Percentiles rank a stretch among this genome's conserved stretches.
Evolutionary conservation across 495 filamentous ascomycete species (phyloP).

Genomic region (Glutinoglossum americanum): DNA sequence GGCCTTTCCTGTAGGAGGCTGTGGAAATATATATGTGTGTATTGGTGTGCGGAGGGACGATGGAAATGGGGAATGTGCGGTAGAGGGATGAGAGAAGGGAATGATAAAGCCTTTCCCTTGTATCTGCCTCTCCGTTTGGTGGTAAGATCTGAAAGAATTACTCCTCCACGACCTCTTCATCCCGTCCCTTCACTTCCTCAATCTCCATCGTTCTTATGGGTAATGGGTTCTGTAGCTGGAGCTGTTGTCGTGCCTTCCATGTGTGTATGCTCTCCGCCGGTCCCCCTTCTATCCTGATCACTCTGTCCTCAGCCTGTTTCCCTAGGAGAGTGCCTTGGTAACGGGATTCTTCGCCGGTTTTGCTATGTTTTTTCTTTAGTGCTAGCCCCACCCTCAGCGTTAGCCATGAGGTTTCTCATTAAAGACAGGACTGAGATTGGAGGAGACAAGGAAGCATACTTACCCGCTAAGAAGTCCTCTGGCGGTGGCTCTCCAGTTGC

Average conservation of each 20-base stretch:
- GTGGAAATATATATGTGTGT: no score
- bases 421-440: neutral
- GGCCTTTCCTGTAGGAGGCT: no score
- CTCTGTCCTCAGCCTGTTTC: conserved; percentile 39
- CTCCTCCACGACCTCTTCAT: no score
- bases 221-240: neutral
- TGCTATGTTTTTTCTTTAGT: conserved; percentile 69
- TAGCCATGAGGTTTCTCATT: conserved; percentile 1
- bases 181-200: neutral
- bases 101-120: no score
- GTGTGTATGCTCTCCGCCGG: conserved; percentile 38
- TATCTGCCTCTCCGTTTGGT: no score
- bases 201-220: neutral
- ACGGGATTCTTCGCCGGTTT: conserved; percentile 59
- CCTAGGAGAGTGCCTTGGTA: conserved; percentile 65
- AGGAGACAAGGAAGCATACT: conserved; percentile 2
- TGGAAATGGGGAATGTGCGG: no score
- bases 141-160: no score
- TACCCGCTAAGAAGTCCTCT: conserved; percentile 1
- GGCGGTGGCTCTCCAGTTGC: neutral
- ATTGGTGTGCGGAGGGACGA: no score
- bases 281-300: conserved; percentile 51
- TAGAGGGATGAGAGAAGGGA: no score
- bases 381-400: conserved; percentile 4
- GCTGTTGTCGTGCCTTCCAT: conserved; percentile 24